These are phyloP conservation scores for Vachellia pachyceras DNA, from an alignment of 306 rosid species.

Conservation along the genomic window DNA sequence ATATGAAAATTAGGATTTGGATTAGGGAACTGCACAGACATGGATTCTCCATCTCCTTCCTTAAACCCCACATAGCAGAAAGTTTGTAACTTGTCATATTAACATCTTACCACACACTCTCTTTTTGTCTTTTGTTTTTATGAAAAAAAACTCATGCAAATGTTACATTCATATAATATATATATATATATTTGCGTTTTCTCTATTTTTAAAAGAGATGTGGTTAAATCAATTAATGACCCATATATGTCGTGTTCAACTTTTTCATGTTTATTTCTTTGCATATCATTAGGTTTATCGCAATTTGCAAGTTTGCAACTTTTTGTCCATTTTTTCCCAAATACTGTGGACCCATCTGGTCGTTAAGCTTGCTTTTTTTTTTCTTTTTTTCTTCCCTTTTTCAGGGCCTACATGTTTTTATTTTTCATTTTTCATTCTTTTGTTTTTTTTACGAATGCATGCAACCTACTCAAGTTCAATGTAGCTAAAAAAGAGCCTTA, in stretches of 20 bases:
- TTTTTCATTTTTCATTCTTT: background rate
- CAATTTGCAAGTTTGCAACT: background rate
- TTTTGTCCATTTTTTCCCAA: background rate
- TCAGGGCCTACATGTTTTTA: background rate
- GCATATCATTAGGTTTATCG: background rate
- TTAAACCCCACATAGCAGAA: constrained; percentile 45
- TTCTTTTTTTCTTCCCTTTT: background rate
- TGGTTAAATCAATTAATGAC: background rate
- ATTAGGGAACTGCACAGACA: constrained; percentile 52
- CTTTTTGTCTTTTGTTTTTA: background rate
- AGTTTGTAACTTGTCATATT: background rate
- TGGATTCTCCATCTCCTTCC: constrained; percentile 55
- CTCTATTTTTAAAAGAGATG: background rate
- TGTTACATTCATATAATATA: too few species aligned
- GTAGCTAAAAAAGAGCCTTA: background rate
- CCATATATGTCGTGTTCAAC: background rate
- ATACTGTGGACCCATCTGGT: background rate
- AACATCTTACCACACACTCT: constrained; percentile 25
- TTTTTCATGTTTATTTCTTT: background rate
- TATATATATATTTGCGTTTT: background rate
- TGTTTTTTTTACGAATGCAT: background rate
- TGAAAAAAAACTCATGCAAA: too few species aligned
- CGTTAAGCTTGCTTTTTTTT: background rate
- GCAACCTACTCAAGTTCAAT: background rate
- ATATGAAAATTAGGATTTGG: constrained; percentile 39